A percentile compares a stretch with the other conserved stretches of the same genome.
Conservation (phyloP, 495 filamentous ascomycete genomes). For the Penicillium nucicola region DNA sequence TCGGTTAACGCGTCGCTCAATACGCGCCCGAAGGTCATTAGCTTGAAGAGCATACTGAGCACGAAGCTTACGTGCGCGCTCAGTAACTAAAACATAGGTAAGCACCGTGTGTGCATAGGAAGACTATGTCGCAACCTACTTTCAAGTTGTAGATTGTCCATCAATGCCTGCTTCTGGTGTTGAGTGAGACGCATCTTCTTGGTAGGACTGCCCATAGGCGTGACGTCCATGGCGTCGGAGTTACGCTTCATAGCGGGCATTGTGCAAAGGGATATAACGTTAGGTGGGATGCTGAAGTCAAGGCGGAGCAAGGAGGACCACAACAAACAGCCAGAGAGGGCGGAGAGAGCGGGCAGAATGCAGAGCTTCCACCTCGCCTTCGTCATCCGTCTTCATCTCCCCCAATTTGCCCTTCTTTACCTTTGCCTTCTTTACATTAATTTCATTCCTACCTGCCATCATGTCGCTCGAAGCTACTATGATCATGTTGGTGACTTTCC, state of each 20-base stretch:
- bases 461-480: conserved; percentile 74
- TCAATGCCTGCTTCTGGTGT: conserved; percentile 80
- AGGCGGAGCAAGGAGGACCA: conserved; percentile 16
- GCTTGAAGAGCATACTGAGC: conserved; percentile 87
- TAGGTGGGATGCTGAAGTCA: neutral
- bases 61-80: conserved; percentile 85
- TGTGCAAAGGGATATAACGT: conserved; percentile 15
- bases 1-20: conserved; percentile 93
- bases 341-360: conserved; percentile 23
- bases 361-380: conserved; percentile 18
- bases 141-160: conserved; percentile 92
- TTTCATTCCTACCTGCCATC: conserved; percentile 34
- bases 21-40: conserved; percentile 75
- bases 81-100: conserved; percentile 63
- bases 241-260: conserved; percentile 65
- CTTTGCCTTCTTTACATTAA: conserved; percentile 1
- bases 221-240: conserved; percentile 42
- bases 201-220: conserved; percentile 55
- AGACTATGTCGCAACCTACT: conserved; percentile 51
- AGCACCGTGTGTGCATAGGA: neutral
- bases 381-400: conserved; percentile 13
- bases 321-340: conserved; percentile 27
- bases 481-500: conserved; percentile 57
- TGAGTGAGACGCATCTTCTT: conserved; percentile 66
- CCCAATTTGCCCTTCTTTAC: conserved; percentile 2